Evolutionary conservation across 176 grass and related monocot species (phyloP).

Genomic region (Thinopyrum elongatum): DNA sequence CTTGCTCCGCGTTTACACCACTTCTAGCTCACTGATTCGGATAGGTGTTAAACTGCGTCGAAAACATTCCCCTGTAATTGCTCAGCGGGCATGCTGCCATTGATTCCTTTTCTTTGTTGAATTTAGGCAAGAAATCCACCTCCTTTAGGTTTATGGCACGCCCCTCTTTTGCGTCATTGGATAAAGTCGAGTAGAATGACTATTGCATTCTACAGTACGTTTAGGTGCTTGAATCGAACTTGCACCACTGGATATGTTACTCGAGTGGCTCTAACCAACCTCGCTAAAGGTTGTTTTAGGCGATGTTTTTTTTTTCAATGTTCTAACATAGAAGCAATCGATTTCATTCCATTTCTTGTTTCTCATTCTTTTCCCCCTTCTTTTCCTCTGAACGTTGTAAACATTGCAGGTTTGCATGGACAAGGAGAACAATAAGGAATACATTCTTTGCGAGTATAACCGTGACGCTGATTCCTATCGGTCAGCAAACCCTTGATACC

Average conservation of each 20-base stretch:
- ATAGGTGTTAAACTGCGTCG: not conserved
- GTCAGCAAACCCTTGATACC: constrained; percentile 33
- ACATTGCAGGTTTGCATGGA: constrained; percentile 77
- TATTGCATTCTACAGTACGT: not conserved
- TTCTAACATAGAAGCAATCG: not conserved
- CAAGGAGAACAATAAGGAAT: constrained; percentile 71
- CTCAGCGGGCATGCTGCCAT: not conserved
- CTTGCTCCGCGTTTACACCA: not conserved
- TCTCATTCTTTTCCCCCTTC: not conserved
- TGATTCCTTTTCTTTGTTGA: not conserved
- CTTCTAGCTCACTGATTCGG: not conserved
- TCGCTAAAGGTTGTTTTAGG: not conserved
- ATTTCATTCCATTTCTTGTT: not conserved
- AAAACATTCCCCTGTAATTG: not conserved
- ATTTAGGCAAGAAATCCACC: constrained; percentile 4
- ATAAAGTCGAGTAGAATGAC: not conserved
- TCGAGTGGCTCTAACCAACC: not conserved
- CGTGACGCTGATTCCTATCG: constrained; percentile 92
- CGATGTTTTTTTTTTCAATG: not conserved
- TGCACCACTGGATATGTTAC: not conserved
- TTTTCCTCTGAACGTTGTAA: constrained; percentile 3
- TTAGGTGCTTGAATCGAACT: not conserved
- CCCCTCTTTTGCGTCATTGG: not conserved
- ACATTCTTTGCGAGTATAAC: constrained; percentile 96
- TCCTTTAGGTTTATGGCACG: not conserved